A percentile compares a stretch with the other conserved stretches of the same genome.
Conservation (phyloP, 352 stramenopile genomes). For the Globisporangium abappressorium region DNA sequence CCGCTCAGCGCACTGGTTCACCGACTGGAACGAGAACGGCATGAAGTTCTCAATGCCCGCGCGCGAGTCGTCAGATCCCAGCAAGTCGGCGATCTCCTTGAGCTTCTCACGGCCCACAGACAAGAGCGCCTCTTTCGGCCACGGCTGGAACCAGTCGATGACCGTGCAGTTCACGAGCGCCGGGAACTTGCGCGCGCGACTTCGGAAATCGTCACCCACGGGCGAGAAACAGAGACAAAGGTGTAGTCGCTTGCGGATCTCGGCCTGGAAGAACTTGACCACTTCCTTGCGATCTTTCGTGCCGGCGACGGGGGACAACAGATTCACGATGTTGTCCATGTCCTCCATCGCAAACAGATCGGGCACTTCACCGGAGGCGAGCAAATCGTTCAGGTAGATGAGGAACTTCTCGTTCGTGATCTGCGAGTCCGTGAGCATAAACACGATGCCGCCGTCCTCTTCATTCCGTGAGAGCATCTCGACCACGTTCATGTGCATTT, state of each 20-base stretch:
- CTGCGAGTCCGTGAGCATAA: conserved; percentile 94
- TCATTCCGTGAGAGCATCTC: conserved; percentile 87
- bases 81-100: conserved; percentile 78
- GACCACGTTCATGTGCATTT: conserved; percentile 93
- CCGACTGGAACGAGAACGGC: conserved; percentile 93
- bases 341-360: conserved; percentile 94
- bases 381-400: conserved; percentile 95
- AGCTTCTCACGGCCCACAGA: conserved; percentile 89
- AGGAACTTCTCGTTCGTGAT: conserved; percentile 97
- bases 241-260: conserved; percentile 95
- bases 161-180: conserved; percentile 95
- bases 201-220: conserved; percentile 95
- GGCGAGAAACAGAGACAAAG: conserved; percentile 94
- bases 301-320: conserved; percentile 66
- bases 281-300: conserved; percentile 90
- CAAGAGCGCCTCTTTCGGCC: conserved; percentile 92
- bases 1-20: conserved; percentile 89
- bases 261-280: conserved; percentile 93
- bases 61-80: conserved; percentile 79
- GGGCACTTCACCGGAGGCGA: conserved; percentile 92
- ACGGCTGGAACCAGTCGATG: conserved; percentile 95
- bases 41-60: conserved; percentile 94
- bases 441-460: conserved; percentile 89
- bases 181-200: conserved; percentile 92
- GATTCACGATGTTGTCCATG: conserved; percentile 92